Evolutionary conservation across 2,329 filamentous ascomycete species (phyloP).

Genomic region (Fusarium nelsonii): DNA sequence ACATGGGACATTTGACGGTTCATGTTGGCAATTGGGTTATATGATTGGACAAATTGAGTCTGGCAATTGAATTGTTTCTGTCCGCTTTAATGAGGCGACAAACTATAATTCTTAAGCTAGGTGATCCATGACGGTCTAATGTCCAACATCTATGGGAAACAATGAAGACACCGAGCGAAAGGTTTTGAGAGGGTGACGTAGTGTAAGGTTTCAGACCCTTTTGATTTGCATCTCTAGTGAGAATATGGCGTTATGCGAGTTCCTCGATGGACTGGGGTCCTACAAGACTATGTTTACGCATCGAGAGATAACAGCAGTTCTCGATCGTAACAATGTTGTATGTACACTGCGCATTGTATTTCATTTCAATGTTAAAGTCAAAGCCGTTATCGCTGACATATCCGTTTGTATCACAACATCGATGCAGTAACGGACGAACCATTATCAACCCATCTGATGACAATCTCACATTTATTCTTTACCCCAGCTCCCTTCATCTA

Average conservation of each 20-base stretch:
- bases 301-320: background rate
- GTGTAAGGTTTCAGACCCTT: slow-evolving; percentile 37
- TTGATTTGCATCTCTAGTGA: background rate
- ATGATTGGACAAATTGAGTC: slow-evolving; percentile 39
- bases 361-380: background rate
- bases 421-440: slow-evolving; percentile 17
- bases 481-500: slow-evolving; percentile 3
- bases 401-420: slow-evolving; percentile 24
- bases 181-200: slow-evolving; percentile 19
- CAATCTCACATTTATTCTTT: slow-evolving; percentile 6
- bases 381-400: background rate
- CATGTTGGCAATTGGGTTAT: slow-evolving; percentile 36
- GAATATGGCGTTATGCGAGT: slow-evolving; percentile 6
- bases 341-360: background rate
- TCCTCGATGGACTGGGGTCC: background rate
- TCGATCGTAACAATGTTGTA: background rate
- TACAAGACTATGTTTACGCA: background rate
- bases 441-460: slow-evolving; percentile 18
- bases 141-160: background rate
- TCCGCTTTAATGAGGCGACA: slow-evolving; percentile 10
- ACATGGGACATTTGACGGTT: slow-evolving; percentile 10
- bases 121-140: slow-evolving; percentile 20
- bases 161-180: background rate
- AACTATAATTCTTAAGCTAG: background rate
- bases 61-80: slow-evolving; percentile 6